Conservation (phyloP, 495 filamentous ascomycete species). For the Annulohypoxylon stygium region DNA sequence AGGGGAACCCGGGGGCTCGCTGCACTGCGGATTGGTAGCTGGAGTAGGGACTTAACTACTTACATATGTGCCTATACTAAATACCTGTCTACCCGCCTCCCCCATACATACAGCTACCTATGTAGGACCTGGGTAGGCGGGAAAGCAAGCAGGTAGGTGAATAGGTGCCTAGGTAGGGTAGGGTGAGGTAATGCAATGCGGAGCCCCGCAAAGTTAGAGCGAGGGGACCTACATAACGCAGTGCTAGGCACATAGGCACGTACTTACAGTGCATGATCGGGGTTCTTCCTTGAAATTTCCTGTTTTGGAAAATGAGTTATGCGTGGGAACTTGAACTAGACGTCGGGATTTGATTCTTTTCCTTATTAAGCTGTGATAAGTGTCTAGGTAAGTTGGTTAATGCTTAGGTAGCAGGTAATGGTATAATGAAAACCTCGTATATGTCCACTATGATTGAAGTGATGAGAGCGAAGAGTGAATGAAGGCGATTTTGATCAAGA, state of each 20-base stretch:
- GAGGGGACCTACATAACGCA: not conserved
- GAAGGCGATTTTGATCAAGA: not conserved
- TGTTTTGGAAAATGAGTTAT: constrained; percentile 5
- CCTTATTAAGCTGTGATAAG: not conserved
- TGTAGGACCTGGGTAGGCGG: not conserved
- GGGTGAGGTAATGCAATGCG: constrained; percentile 17
- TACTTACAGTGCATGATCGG: constrained; percentile 12
- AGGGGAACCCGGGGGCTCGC: constrained; percentile 18
- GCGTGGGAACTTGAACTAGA: not conserved
- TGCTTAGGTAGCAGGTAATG: not conserved
- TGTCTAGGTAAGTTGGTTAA: not conserved
- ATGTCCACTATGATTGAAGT: not conserved
- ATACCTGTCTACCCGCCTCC: no score
- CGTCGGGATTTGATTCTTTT: constrained; percentile 2
- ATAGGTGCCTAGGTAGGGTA: constrained; percentile 10
- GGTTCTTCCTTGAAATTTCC: constrained; percentile 9
- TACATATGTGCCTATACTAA: not conserved
- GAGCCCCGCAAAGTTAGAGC: constrained; percentile 33
- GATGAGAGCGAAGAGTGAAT: not conserved
- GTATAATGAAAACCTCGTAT: constrained; percentile 21
- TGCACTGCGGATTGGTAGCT: not conserved
- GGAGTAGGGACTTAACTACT: not conserved
- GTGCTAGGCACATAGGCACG: not conserved
- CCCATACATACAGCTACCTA: not conserved
- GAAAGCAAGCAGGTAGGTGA: no score